Base-by-base conservation (phyloP, 495 filamentous ascomycete genomes). In the Hypoxylon subgilvum region DNA sequence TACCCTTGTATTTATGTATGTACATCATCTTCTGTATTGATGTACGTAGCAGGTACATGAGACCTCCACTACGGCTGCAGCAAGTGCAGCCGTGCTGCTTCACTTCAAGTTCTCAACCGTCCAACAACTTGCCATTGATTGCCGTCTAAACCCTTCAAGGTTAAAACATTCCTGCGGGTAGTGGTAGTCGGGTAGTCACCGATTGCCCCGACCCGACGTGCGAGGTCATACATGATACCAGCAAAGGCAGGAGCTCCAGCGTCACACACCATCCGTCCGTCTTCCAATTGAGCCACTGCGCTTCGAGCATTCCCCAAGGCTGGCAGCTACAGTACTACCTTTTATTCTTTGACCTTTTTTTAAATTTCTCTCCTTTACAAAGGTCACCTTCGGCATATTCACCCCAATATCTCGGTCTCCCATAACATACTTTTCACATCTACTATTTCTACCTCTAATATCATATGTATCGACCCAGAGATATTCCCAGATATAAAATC, bases 391-490 rank as follows among this genome's bases (percentile, higher is more conserved):
- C n/a, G n/a, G n/a, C n/a, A n/a, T n/a, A n/a, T n/a, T n/a, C n/a
- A n/a, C n/a, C n/a, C n/a, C n/a, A n/a, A n/a, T n/a, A n/a, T n/a
- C n/a, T n/a, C n/a, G n/a, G n/a, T n/a, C n/a, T 35, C 35, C 22
- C 3, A 27, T 53, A 14, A n/a, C n/a, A 36, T 52, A 32, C 1
- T 16, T 10, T 52, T 40, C 27, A 12, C 47, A 3, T 17, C 10
- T n/a, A 17, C 21, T 30, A 16, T 22, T 21, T 12, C 25, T n/a
- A 49, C 28, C 22, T 39, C 45, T 53, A 49, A 43, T 56, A 67
- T 67, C 63, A 62, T 61, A 69, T 69, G 67, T 25, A 64, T 67
- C 60, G 38, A 44, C 49, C 36, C 18, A 50, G 32, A 50, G 18
- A 35, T 19, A 36, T 23, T 1, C 49, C 49, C 16, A 56, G 41